Evolutionary conservation across 1,284 basidiomycete genomes (phyloP).

Genomic region (Apiotrichum laibachii): DNA sequence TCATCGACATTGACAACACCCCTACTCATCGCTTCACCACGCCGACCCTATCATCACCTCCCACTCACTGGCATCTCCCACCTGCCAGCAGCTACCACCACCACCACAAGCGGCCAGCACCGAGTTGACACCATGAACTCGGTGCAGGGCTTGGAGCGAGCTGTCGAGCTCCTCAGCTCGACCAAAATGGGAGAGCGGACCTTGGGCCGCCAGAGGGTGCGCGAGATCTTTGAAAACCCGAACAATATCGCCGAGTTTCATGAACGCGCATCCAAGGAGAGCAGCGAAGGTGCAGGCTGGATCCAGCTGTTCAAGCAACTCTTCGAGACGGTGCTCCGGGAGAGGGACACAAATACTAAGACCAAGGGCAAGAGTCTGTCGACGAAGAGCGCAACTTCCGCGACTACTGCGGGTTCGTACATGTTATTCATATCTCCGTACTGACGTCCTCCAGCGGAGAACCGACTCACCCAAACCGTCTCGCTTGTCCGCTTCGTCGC

Average conservation of each 20-base stretch:
- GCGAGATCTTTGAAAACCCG: constrained; percentile 61
- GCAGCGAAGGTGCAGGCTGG: constrained; percentile 60
- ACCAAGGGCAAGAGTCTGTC: too few relatives aligned
- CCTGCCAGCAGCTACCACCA: not conserved
- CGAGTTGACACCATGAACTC: constrained; percentile 15
- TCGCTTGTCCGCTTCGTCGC: constrained; percentile 38
- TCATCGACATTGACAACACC: too few relatives aligned
- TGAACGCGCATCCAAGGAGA: constrained; percentile 45
- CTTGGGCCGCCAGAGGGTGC: constrained; percentile 62
- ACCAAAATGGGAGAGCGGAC: constrained; percentile 70
- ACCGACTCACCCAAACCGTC: constrained; percentile 19
- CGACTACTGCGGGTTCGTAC: too few relatives aligned
- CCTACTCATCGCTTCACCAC: too few relatives aligned
- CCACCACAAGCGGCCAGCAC: too few relatives aligned
- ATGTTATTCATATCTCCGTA: too few relatives aligned
- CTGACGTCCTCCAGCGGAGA: constrained; percentile 3
- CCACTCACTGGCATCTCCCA: too few relatives aligned
- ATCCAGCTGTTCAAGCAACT: constrained; percentile 68
- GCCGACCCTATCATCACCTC: too few relatives aligned
- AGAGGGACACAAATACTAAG: too few relatives aligned
- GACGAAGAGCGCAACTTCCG: too few relatives aligned
- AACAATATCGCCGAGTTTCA: constrained; percentile 55
- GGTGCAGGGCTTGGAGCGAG: constrained; percentile 47
- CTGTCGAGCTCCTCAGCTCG: constrained; percentile 60
- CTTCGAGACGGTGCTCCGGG: constrained; percentile 63